Conservation (phyloP, 1,139 yeast species). For the Scheffersomyces lignicola region DNA sequence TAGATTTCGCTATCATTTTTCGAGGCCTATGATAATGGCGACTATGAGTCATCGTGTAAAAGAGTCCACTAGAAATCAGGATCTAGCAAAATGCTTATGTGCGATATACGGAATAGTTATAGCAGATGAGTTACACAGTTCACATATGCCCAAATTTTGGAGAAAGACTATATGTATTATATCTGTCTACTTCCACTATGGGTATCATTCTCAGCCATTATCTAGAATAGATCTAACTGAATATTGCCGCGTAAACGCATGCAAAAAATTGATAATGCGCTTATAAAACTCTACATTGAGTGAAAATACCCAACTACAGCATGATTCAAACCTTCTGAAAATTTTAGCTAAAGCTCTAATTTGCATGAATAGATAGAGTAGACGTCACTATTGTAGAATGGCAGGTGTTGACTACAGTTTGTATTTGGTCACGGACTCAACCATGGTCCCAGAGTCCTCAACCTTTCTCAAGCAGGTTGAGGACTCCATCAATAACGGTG, state of each 20-base stretch:
- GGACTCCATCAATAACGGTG: constrained; percentile 68
- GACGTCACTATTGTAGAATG: neutral
- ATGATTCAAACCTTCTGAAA: neutral
- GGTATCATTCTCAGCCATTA: too few relatives aligned
- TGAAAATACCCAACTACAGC: neutral
- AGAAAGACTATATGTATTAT: too few relatives aligned
- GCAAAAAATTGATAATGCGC: neutral
- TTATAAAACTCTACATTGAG: neutral
- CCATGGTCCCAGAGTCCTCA: constrained; percentile 65
- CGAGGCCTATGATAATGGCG: too few relatives aligned
- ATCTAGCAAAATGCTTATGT: too few relatives aligned
- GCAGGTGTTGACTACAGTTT: constrained; percentile 55
- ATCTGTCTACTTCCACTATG: too few relatives aligned
- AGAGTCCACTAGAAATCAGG: too few relatives aligned
- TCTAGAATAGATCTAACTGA: too few relatives aligned
- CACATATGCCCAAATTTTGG: too few relatives aligned
- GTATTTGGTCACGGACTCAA: constrained; percentile 81
- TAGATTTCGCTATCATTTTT: too few relatives aligned
- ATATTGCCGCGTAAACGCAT: neutral
- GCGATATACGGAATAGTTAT: too few relatives aligned
- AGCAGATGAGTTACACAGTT: too few relatives aligned
- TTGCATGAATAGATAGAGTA: neutral
- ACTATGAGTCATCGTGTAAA: too few relatives aligned
- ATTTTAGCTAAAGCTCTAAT: neutral
- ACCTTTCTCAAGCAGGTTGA: constrained; percentile 63